phyloP scores from a whole-genome alignment of 192 early-diverging fungal species.

The Entomortierella chlamydospora region DNA sequence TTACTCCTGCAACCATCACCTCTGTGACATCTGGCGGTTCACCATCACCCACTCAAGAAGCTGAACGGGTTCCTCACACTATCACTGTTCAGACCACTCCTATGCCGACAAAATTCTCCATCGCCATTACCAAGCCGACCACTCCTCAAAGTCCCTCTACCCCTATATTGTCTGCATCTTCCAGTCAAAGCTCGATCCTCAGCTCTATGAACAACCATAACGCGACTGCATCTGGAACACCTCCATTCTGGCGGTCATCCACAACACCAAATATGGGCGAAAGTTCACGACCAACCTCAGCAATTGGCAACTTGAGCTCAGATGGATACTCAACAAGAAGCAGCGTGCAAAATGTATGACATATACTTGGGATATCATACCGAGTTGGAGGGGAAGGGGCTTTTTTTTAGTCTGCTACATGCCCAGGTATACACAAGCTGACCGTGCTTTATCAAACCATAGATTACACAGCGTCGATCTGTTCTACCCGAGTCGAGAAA shows the following conservation, averaged over 20 bases:
- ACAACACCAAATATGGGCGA: slow-evolving; percentile 19
- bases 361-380: background rate
- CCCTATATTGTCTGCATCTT: slow-evolving; percentile 26
- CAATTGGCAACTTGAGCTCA: slow-evolving; percentile 9
- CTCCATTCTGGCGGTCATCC: slow-evolving; percentile 26
- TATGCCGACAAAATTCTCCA: slow-evolving; percentile 36
- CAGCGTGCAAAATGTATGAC: slow-evolving; percentile 9
- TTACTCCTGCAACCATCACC: background rate
- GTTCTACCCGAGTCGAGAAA: slow-evolving; percentile 19
- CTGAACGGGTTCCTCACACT: slow-evolving; percentile 34
- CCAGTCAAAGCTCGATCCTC: slow-evolving; percentile 36
- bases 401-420: no score
- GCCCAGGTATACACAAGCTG: no score
- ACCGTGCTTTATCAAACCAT: no score
- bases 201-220: slow-evolving; percentile 9
- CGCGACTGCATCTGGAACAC: no score
- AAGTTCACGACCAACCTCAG: slow-evolving; percentile 17
- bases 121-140: slow-evolving; percentile 37
- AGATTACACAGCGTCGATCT: slow-evolving; percentile 16
- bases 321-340: slow-evolving; percentile 13
- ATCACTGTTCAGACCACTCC: slow-evolving; percentile 43
- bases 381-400: no score
- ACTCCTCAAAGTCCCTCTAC: slow-evolving; percentile 19
- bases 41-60: slow-evolving; percentile 6
- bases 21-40: background rate